A percentile compares a stretch with the other conserved stretches of the same genome.
Evolutionary conservation across 495 filamentous ascomycete species (phyloP).

Genomic region (Penicillium soppii): DNA sequence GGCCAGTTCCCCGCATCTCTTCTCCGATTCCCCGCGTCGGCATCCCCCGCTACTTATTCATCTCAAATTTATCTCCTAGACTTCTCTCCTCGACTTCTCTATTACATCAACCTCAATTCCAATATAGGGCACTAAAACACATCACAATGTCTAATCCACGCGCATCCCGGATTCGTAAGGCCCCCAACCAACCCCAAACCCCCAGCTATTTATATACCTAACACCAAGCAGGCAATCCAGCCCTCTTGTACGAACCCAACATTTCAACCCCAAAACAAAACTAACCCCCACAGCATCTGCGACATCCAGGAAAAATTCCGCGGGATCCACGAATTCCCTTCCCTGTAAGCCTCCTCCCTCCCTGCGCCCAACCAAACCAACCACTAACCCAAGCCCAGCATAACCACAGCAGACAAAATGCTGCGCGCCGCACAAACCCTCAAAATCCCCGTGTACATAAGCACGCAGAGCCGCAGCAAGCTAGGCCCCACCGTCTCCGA

Average conservation of each 20-base stretch:
- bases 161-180: slow-evolving; percentile 38
- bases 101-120: background rate
- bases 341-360: slow-evolving; percentile 53
- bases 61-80: too few relatives aligned
- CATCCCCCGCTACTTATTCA: too few relatives aligned
- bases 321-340: slow-evolving; percentile 78
- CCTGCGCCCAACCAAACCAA: background rate
- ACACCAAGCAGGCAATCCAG: slow-evolving; percentile 57
- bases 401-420: slow-evolving; percentile 42
- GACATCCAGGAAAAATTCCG: slow-evolving; percentile 96
- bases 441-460: slow-evolving; percentile 74
- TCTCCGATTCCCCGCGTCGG: slow-evolving; percentile 22
- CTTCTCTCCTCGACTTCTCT: slow-evolving; percentile 3
- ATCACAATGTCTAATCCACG: slow-evolving; percentile 33
- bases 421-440: slow-evolving; percentile 56
- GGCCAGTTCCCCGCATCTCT: slow-evolving; percentile 26
- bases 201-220: too few relatives aligned
- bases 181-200: background rate
- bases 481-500: slow-evolving; percentile 79
- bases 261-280: background rate
- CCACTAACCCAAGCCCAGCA: slow-evolving; percentile 14
- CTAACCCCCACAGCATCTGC: slow-evolving; percentile 67
- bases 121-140: background rate
- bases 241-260: slow-evolving; percentile 57
- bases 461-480: slow-evolving; percentile 74